Conservation (phyloP, 2,329 filamentous ascomycete species). For the Calonectria pteridis region DNA sequence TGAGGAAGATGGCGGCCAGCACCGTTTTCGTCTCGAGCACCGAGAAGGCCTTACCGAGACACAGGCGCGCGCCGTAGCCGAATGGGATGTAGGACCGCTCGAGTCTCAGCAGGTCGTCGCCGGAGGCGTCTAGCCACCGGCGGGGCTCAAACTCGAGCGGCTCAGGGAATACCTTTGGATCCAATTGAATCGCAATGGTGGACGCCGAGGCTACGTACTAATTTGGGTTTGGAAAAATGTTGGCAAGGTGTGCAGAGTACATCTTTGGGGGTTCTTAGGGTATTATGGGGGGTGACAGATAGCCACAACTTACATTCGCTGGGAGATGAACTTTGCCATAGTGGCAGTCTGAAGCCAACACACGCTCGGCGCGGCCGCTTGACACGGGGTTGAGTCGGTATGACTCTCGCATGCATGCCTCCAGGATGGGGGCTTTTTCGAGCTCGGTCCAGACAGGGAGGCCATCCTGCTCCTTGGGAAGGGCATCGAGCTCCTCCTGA, state of each 20-base stretch:
- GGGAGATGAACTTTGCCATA: constrained; percentile 5
- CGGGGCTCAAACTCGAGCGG: constrained; percentile 3
- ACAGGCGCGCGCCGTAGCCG: constrained; percentile 8
- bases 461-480: constrained; percentile 6
- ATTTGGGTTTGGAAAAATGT: constrained; percentile 10
- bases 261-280: constrained; percentile 8
- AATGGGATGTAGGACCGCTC: constrained; percentile 13
- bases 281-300: background rate
- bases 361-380: constrained; percentile 10
- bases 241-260: constrained; percentile 6
- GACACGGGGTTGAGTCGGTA: constrained; percentile 10
- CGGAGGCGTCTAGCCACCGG: background rate
- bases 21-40: background rate
- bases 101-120: background rate
- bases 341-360: background rate
- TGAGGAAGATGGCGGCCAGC: constrained; percentile 6
- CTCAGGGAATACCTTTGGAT: constrained; percentile 3
- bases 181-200: constrained; percentile 12
- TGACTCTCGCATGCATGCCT: constrained; percentile 15
- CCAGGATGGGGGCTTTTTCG: background rate
- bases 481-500: constrained; percentile 1
- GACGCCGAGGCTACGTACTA: constrained; percentile 13
- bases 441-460: constrained; percentile 5
- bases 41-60: constrained; percentile 11
- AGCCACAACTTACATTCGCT: constrained; percentile 16